Base-by-base conservation (phyloP, 1,139 yeast species). In the Zygoascus meyerae region DNA sequence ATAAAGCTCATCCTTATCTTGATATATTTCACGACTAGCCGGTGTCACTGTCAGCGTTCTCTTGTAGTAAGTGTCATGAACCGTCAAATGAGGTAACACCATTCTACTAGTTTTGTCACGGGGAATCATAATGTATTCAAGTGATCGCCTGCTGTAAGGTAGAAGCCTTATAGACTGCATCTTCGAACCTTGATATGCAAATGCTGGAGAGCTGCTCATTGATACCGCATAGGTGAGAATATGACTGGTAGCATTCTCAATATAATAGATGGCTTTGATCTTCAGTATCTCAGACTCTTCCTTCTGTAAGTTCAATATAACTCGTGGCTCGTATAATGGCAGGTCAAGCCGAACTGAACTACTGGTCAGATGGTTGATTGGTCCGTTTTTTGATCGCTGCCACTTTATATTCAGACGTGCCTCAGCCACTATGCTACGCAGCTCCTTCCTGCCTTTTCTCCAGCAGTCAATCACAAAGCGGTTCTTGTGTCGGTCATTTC, bases 231-330 rank as follows among this genome's bases (percentile, higher is more conserved):
- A 86, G 2, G 79, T 78, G 53, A 86, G 78, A 2, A 81, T 73
- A 47, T 83, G 70, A 3, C 83, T 74, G 0, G 94, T 83, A 7
- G 94, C 89, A 57, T 86, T 86, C 59, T 86, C 95, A 43, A 86
- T 60, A 45, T 74, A 71, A 58, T 78, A 85, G 10, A 61, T 67
- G 35, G 80, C 63, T 32, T 60, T 62, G 32, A 55, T 11, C 50
- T 55, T 11, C 54, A 55, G 7, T 44, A 47, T 1, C 11, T 34
- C 43, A 15, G 40, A 29, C 32, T 32, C 11, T 3, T 34, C 45
- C 14, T 31, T 34, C 16, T 41, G 47, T 41, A 52, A 28, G 34
- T 60, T 63, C 3, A 81, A 70, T 32, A 84, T 63, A 0, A 82
- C 81, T 42, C 94, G 65, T 1, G 94, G 94, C 57, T 83, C 92